Conservation (phyloP, 164 flowering plant species). For the Liriodendron chinense region DNA sequence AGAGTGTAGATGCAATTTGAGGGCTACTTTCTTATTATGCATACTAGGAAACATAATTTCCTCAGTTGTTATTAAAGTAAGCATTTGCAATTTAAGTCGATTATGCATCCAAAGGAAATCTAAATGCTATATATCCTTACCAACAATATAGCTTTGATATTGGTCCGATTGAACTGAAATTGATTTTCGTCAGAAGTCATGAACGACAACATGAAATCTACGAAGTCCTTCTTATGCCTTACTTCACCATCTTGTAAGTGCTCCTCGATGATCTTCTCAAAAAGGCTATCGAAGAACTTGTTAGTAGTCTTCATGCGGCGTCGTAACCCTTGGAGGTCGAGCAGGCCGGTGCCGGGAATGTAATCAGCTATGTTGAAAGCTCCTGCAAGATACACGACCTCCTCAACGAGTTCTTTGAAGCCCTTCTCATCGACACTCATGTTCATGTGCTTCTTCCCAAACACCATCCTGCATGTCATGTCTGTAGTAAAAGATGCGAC, state of each 20-base stretch:
- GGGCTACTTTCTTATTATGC: too few relatives aligned
- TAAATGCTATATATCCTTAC: neutral
- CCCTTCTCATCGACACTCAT: conserved; percentile 35
- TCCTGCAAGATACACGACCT: conserved; percentile 21
- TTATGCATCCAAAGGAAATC: neutral
- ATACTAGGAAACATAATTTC: too few relatives aligned
- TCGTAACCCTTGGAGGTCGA: conserved; percentile 7
- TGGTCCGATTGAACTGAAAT: neutral
- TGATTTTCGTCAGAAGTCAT: neutral
- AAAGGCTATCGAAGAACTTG: neutral
- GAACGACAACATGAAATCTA: conserved; percentile 1
- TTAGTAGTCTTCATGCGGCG: conserved; percentile 2
- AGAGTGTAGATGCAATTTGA: too few relatives aligned
- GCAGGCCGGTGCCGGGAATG: conserved; percentile 12
- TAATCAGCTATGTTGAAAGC: conserved; percentile 39
- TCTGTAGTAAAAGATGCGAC: conserved; percentile 18
- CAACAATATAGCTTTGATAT: conserved; percentile 1
- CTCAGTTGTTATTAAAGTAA: too few relatives aligned
- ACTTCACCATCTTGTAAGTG: neutral
- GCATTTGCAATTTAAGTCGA: neutral
- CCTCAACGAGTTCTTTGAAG: conserved; percentile 37
- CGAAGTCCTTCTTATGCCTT: neutral
- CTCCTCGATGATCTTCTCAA: conserved; percentile 2
- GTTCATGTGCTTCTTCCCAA: conserved; percentile 46
- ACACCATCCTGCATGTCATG: conserved; percentile 35